Base-by-base conservation (phyloP, 169 alveolate species). In the Perkinsus marinus region DNA sequence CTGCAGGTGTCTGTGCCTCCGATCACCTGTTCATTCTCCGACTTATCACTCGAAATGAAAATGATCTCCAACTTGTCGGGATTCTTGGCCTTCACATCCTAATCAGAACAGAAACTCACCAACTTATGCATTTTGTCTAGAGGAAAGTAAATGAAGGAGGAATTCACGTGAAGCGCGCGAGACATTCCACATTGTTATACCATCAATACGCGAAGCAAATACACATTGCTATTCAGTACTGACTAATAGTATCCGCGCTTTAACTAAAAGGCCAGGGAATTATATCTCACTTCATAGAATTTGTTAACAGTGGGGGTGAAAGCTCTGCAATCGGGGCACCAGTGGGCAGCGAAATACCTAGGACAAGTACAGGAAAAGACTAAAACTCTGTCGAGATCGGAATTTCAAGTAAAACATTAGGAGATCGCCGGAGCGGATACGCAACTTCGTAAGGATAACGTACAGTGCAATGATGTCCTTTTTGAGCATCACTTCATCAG, bases 311-410 rank as follows among this genome's bases (percentile, higher is more conserved):
- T 94, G 39, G 96, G 96, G 41, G 96, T 96, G 94, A 95, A 96
- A 39, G 90, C 93, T 39, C 96, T 89, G 93, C 96, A 95, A 19
- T 96, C 97, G 47, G 95, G 95, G 90, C 97, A 95, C 97, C 97
- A 96, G 90, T 93, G 95, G 43, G 97, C 97, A 89, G 96, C 92
- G 92, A 94, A 96, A 92, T 94, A 96, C 34, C 79, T 57, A 41
- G 10, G 10, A 10, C 19, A 41, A 41, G n/a, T n/a, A n/a, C n/a
- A n/a, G n/a, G n/a, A n/a, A n/a, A n/a, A n/a, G n/a, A n/a, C n/a
- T n/a, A n/a, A n/a, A n/a, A n/a, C n/a, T n/a, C n/a, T n/a, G n/a
- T n/a, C n/a, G n/a, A n/a, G n/a, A n/a, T n/a, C n/a, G n/a, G n/a
- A n/a, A n/a, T n/a, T n/a, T n/a, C n/a, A n/a, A n/a, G n/a, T n/a